Evolutionary conservation across 2,329 filamentous ascomycete genomes (phyloP).

Genomic region (Periconia sp.): DNA sequence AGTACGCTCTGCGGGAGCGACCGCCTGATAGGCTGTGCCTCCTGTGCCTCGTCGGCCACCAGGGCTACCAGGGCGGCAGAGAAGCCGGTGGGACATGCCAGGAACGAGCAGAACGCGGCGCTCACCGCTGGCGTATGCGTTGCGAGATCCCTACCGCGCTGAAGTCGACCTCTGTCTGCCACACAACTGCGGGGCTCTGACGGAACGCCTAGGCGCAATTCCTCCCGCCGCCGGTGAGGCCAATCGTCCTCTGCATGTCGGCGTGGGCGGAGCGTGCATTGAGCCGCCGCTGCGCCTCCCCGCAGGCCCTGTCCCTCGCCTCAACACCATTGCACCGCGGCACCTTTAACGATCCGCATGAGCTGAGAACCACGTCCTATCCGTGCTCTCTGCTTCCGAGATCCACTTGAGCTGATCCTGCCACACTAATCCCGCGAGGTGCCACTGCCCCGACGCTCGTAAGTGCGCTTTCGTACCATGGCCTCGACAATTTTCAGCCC

Average conservation of each 20-base stretch:
- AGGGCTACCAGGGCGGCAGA: neutral
- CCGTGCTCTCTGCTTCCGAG: constrained; percentile 15
- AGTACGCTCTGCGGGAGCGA: no score
- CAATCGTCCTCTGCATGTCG: constrained; percentile 1
- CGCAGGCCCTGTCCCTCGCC: constrained; percentile 8
- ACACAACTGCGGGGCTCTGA: constrained; percentile 8
- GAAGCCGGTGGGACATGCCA: neutral
- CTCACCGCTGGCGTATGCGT: constrained; percentile 7
- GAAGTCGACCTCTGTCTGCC: constrained; percentile 4
- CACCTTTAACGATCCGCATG: neutral
- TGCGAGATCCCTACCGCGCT: constrained; percentile 7
- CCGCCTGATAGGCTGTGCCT: neutral
- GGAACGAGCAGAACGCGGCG: neutral
- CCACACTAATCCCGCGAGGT: constrained; percentile 25
- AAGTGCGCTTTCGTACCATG: constrained; percentile 21
- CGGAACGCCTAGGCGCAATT: constrained; percentile 8
- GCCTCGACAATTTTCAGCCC: constrained; percentile 1
- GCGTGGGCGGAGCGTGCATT: constrained; percentile 12
- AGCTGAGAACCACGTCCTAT: constrained; percentile 15
- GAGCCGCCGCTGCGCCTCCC: constrained; percentile 21
- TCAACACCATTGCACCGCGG: constrained; percentile 7
- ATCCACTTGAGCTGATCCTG: constrained; percentile 12
- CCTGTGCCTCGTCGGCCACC: neutral
- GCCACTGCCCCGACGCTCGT: constrained; percentile 20
- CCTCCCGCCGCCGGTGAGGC: constrained; percentile 15